Evolutionary conservation across 106 monocot genomes (phyloP).

Genomic region (Acanthochlamys bracteata): DNA sequence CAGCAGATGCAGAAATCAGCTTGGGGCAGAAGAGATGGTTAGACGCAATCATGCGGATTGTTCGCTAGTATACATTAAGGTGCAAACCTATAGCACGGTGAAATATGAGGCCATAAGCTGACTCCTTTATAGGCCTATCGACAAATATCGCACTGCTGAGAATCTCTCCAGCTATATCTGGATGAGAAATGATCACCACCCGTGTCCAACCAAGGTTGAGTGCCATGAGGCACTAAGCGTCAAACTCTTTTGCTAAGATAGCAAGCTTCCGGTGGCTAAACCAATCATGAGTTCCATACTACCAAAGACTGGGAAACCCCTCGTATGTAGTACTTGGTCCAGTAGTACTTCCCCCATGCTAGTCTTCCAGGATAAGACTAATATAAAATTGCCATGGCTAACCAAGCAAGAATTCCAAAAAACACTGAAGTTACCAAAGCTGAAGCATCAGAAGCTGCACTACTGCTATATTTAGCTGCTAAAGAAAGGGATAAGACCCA

Average conservation of each 20-base stretch:
- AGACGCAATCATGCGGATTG: constrained; percentile 43
- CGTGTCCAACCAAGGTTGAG: constrained; percentile 38
- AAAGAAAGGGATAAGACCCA: constrained; percentile 25
- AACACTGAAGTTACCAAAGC: no score
- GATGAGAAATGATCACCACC: constrained; percentile 31
- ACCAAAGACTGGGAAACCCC: constrained; percentile 47
- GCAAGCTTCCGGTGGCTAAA: constrained; percentile 57
- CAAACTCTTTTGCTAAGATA: constrained; percentile 7
- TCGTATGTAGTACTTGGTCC: constrained; percentile 13
- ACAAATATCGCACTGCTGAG: constrained; percentile 40
- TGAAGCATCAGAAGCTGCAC: constrained; percentile 5
- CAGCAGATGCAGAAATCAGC: constrained; percentile 20
- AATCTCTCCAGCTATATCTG: constrained; percentile 49
- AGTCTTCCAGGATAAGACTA: constrained; percentile 45
- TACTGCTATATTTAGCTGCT: constrained; percentile 11
- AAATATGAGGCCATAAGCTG: constrained; percentile 64
- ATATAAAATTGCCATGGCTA: constrained; percentile 16
- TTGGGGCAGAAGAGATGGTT: constrained; percentile 47
- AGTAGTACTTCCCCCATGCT: constrained; percentile 34
- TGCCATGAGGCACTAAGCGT: constrained; percentile 49
- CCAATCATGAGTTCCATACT: constrained; percentile 54
- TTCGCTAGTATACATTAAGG: constrained; percentile 65
- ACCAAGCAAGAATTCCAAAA: constrained; percentile 10
- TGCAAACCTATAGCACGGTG: constrained; percentile 71
- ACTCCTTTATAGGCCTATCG: constrained; percentile 59